phyloP scores from a whole-genome alignment of 768 basidiomycete genomes.

The Pleurotus platypus region DNA sequence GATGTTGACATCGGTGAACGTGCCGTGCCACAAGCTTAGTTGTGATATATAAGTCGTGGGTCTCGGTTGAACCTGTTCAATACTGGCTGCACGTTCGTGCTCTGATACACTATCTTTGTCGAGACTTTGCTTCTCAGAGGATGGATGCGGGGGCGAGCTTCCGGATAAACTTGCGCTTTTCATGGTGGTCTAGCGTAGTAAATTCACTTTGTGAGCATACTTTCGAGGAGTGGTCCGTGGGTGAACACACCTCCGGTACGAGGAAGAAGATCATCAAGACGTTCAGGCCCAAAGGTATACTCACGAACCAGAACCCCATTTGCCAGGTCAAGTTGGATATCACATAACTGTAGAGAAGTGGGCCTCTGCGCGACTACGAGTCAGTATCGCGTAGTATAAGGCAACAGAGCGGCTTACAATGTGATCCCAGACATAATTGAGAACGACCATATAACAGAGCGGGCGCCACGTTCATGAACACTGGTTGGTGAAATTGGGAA shows the following conservation, averaged over 20 bases:
- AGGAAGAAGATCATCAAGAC: slow-evolving; percentile 37
- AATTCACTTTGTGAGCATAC: background rate
- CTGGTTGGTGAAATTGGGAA: slow-evolving; percentile 11
- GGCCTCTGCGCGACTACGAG: slow-evolving; percentile 23
- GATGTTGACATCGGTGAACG: slow-evolving; percentile 29
- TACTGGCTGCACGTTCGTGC: background rate
- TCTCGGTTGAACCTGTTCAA: slow-evolving; percentile 10
- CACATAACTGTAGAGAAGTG: slow-evolving; percentile 44
- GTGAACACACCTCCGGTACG: slow-evolving; percentile 34
- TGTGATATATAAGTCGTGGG: slow-evolving; percentile 26
- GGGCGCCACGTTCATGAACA: slow-evolving; percentile 40
- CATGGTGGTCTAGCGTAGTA: slow-evolving; percentile 29
- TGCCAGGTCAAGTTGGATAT: slow-evolving; percentile 39
- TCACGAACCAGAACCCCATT: slow-evolving; percentile 46
- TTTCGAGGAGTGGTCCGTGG: background rate
- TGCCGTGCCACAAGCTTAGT: slow-evolving; percentile 33
- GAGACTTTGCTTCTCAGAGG: slow-evolving; percentile 11
- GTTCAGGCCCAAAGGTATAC: slow-evolving; percentile 34
- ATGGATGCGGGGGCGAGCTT: background rate
- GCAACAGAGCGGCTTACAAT: slow-evolving; percentile 21
- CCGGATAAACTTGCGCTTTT: slow-evolving; percentile 10
- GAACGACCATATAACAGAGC: slow-evolving; percentile 42
- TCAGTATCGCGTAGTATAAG: background rate
- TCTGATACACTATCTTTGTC: slow-evolving; percentile 9
- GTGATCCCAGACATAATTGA: slow-evolving; percentile 40